Percentiles rank a stretch among this genome's conserved stretches.
Evolutionary conservation across 169 alveolate genomes (phyloP).

Genomic region (Sarcocystis neurona): DNA sequence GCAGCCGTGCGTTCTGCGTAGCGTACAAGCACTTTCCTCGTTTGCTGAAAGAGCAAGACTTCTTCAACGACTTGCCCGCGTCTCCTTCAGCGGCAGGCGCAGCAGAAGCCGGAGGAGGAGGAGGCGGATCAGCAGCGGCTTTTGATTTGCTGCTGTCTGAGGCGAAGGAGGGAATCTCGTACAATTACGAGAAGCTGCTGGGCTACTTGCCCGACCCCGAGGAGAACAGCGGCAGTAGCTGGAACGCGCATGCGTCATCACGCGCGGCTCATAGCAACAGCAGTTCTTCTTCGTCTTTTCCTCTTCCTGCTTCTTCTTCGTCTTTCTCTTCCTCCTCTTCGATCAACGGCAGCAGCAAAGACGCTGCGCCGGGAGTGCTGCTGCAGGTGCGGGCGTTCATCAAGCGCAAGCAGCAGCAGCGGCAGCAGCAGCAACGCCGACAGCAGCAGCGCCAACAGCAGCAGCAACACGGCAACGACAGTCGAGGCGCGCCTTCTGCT

Average conservation of each 20-base stretch:
- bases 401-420: slow-evolving; percentile 19
- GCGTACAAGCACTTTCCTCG: slow-evolving; percentile 63
- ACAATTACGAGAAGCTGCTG: slow-evolving; percentile 28
- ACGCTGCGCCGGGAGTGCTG: too few species aligned
- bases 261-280: too few species aligned
- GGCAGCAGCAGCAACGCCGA: slow-evolving; percentile 5
- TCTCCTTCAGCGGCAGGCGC: not conserved
- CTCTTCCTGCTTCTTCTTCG: too few species aligned
- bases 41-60: slow-evolving; percentile 68
- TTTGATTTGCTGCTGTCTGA: too few species aligned
- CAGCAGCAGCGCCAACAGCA: slow-evolving; percentile 13
- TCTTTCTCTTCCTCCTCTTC: too few species aligned
- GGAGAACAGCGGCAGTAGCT: not conserved
- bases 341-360: too few species aligned
- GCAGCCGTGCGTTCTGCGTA: slow-evolving; percentile 69
- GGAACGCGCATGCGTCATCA: too few species aligned
- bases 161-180: too few species aligned
- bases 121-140: not conserved
- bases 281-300: too few species aligned
- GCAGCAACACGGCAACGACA: not conserved
- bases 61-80: slow-evolving; percentile 48
- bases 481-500: not conserved
- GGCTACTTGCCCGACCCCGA: not conserved
- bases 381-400: too few species aligned
- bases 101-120: not conserved